These are phyloP conservation scores for Dianthus caryophyllus DNA, from an alignment of 148 eudicot species.

Conservation along the genomic window DNA sequence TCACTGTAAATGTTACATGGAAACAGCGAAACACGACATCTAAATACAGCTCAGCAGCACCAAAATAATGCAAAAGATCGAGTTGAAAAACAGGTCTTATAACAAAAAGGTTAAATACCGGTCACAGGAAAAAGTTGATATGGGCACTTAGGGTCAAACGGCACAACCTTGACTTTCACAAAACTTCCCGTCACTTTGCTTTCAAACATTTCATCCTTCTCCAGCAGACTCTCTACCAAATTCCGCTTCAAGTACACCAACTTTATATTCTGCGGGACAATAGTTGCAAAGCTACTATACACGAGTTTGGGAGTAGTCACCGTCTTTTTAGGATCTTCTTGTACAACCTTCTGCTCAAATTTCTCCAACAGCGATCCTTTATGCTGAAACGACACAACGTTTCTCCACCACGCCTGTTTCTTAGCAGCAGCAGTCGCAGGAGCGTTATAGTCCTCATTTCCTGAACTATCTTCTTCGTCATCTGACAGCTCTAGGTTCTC, in stretches of 20 bases:
- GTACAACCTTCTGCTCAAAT: slow-evolving; percentile 20
- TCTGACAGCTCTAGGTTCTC: slow-evolving; percentile 54
- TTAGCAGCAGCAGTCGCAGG: slow-evolving; percentile 30
- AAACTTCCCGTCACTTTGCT: slow-evolving; percentile 69
- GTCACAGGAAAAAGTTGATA: slow-evolving; percentile 67
- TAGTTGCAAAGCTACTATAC: slow-evolving; percentile 49
- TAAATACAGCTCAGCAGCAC: not conserved
- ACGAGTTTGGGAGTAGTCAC: slow-evolving; percentile 23
- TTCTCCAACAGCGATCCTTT: slow-evolving; percentile 31
- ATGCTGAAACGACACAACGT: slow-evolving; percentile 22
- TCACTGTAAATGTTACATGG: not conserved
- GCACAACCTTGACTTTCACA: slow-evolving; percentile 64
- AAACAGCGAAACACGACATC: no score
- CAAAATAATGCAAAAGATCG: not conserved
- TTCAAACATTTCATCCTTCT: slow-evolving; percentile 55
- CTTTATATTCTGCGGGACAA: slow-evolving; percentile 57
- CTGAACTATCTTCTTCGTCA: slow-evolving; percentile 46
- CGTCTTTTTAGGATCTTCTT: slow-evolving; percentile 26
- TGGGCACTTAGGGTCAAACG: slow-evolving; percentile 35
- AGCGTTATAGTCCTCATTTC: slow-evolving; percentile 27
- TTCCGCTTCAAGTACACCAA: slow-evolving; percentile 73
- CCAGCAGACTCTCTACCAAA: slow-evolving; percentile 49
- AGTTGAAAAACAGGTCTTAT: not conserved
- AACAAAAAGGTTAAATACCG: slow-evolving; percentile 44
- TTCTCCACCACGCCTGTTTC: slow-evolving; percentile 40